Evolutionary conservation across 2,329 filamentous ascomycete genomes (phyloP).

Genomic region (Pyrenophora tritici-repentis): DNA sequence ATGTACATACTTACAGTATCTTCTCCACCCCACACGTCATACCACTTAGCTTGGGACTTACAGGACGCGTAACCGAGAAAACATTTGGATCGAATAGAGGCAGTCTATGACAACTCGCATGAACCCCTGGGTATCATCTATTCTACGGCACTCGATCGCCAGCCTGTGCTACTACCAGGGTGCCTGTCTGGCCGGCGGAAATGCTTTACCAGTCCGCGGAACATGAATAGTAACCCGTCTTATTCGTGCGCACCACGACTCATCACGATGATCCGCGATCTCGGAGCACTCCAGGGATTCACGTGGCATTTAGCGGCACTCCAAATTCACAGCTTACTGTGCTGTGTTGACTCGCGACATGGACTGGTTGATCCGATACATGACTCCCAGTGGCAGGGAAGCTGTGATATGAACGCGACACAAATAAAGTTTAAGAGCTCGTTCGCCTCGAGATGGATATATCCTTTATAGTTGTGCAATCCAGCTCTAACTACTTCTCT

Average conservation of each 20-base stretch:
- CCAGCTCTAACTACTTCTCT: background rate
- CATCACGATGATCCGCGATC: background rate
- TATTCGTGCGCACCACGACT: slow-evolving; percentile 13
- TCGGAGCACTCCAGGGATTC: background rate
- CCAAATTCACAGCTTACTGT: slow-evolving; percentile 1
- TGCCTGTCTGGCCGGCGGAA: slow-evolving; percentile 7
- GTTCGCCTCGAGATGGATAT: background rate
- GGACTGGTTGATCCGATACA: background rate
- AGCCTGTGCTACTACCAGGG: too few relatives aligned
- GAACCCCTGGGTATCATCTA: too few relatives aligned
- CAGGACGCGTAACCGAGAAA: too few relatives aligned
- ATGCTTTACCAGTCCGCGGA: slow-evolving; percentile 21
- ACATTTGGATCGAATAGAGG: too few relatives aligned
- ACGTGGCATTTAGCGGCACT: background rate
- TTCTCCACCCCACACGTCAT: background rate
- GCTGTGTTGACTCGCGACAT: slow-evolving; percentile 14
- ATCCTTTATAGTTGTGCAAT: background rate
- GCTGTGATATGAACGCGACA: background rate
- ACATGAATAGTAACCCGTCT: slow-evolving; percentile 4
- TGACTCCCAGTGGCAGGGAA: slow-evolving; percentile 11
- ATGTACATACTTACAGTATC: background rate
- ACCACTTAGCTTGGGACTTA: too few relatives aligned
- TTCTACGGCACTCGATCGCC: too few relatives aligned
- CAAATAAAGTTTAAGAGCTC: slow-evolving; percentile 7
- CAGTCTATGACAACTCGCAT: too few relatives aligned